Conservation (phyloP, 2,329 filamentous ascomycete genomes). For the Thermothelomyces thermophilus region DNA sequence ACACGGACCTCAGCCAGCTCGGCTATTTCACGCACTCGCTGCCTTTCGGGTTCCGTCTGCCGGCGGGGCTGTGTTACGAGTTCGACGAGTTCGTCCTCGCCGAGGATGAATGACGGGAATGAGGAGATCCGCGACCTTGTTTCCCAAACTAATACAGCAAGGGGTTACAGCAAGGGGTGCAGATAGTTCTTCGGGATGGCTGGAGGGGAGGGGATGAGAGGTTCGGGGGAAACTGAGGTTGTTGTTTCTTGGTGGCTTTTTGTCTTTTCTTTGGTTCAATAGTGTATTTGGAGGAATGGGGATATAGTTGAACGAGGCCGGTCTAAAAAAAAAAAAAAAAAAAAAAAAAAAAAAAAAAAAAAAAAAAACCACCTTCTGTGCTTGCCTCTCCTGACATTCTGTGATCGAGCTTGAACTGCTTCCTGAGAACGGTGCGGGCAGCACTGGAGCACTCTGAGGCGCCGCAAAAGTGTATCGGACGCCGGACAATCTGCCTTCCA, state of each 20-base stretch:
- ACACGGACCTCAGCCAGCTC: no score
- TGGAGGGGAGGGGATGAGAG: neutral
- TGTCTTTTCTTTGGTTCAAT: conserved; percentile 1
- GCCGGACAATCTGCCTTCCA: no score
- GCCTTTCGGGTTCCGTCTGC: neutral
- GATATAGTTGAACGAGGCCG: conserved; percentile 5
- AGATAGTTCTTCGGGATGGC: neutral
- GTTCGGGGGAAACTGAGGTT: neutral
- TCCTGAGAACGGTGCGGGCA: no score
- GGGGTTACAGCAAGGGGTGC: neutral
- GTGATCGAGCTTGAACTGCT: no score
- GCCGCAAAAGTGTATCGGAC: no score
- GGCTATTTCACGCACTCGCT: no score
- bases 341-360: no score
- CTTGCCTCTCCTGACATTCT: no score
- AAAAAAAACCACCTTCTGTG: no score
- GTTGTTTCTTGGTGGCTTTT: neutral
- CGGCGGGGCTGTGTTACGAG: conserved; percentile 1
- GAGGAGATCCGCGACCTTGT: conserved; percentile 12
- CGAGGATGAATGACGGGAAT: neutral
- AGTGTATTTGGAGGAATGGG: conserved; percentile 1
- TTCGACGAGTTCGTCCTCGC: conserved; percentile 5
- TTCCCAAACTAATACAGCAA: neutral
- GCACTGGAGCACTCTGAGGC: no score
- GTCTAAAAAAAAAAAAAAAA: conserved; percentile 6